These are phyloP conservation scores for Uronychia binucleata DNA, from an alignment of 73 alveolate genomes.

Conservation along the genomic window DNA sequence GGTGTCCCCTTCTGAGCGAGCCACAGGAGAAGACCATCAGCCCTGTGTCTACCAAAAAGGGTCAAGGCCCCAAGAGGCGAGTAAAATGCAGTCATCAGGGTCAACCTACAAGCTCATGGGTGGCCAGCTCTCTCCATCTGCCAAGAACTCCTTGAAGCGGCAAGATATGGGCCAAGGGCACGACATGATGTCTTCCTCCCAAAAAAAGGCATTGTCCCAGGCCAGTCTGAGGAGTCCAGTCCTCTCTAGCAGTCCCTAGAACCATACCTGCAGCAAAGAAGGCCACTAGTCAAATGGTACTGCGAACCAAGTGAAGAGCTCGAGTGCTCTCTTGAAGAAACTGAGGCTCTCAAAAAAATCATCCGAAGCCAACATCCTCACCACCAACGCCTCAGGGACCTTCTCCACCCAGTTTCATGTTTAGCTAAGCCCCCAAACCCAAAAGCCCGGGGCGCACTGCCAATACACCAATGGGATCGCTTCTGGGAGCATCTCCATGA, in stretches of 20 bases:
- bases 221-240: background rate
- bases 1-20: background rate
- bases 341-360: background rate
- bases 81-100: too few species aligned
- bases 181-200: background rate
- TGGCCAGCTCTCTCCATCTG: too few species aligned
- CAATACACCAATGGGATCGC: too few species aligned
- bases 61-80: background rate
- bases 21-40: background rate
- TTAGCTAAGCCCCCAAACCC: background rate
- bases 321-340: background rate
- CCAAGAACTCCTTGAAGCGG: background rate
- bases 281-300: background rate
- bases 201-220: background rate
- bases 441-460: too few species aligned
- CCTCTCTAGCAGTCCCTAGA: background rate
- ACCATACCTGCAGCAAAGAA: background rate
- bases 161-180: background rate
- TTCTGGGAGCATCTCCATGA: too few species aligned
- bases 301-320: background rate
- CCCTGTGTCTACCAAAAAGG: background rate
- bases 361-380: background rate
- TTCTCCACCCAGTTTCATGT: background rate
- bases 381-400: background rate
- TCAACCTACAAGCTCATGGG: too few species aligned